A percentile compares a stretch with the other conserved stretches of the same genome.
Conservation (phyloP, 2,329 filamentous ascomycete genomes). For the Talaromyces pinophilus region DNA sequence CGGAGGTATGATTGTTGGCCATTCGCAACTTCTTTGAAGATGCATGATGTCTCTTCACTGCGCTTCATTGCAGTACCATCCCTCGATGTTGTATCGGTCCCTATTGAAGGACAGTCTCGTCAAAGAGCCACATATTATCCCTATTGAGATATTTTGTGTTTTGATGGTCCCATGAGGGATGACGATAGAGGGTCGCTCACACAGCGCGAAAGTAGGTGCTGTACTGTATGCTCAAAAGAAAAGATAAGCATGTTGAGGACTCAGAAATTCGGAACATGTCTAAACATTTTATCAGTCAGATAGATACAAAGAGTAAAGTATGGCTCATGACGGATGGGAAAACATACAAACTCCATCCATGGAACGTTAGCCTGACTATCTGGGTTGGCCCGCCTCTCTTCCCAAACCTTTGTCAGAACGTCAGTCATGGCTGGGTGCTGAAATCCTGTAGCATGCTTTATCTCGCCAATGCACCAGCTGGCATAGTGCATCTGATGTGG, state of each 20-base stretch:
- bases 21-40: not conserved
- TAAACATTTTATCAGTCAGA: not conserved
- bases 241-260: slow-evolving; percentile 15
- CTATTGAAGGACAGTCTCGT: not conserved
- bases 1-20: not conserved
- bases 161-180: not conserved
- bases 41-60: not conserved
- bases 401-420: too few species aligned
- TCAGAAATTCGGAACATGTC: slow-evolving; percentile 11
- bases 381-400: slow-evolving; percentile 5
- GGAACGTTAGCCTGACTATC: not conserved
- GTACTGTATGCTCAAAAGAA: slow-evolving; percentile 13
- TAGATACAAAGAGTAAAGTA: not conserved
- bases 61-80: not conserved
- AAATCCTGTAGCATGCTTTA: too few species aligned
- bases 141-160: not conserved
- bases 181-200: not conserved
- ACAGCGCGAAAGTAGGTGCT: not conserved
- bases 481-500: too few species aligned
- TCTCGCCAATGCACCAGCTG: too few species aligned
- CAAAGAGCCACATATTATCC: not conserved
- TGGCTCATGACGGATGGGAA: not conserved
- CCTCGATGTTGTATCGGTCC: not conserved
- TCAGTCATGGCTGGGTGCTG: too few species aligned
- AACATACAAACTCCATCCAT: slow-evolving; percentile 19